Percentiles rank a stretch among this genome's conserved stretches.
phyloP scores from a whole-genome alignment of 306 rosid species.

The Acacia confusa region DNA sequence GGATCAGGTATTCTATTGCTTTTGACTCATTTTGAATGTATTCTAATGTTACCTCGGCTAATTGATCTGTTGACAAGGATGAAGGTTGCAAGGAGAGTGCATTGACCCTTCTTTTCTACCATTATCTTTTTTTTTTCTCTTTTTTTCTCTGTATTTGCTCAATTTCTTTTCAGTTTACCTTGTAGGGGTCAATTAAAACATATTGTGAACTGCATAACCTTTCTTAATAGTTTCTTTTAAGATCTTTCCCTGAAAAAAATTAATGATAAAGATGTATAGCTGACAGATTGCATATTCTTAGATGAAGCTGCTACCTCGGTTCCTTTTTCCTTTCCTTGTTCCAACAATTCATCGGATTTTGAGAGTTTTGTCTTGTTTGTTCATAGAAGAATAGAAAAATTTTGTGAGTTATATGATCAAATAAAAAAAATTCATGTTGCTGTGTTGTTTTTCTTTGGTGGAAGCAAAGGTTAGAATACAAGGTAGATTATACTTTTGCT shows the following conservation, averaged over 20 bases:
- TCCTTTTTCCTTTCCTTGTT: background rate
- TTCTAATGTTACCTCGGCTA: background rate
- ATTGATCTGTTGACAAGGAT: background rate
- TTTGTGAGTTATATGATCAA: background rate
- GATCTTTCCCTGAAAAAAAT: background rate
- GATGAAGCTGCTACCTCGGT: background rate
- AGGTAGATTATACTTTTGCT: background rate
- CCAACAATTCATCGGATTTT: background rate
- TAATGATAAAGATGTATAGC: background rate
- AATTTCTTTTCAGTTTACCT: background rate
- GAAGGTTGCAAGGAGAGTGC: background rate
- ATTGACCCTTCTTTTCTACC: background rate
- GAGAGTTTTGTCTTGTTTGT: background rate
- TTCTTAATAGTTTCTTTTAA: background rate
- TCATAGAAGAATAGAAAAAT: background rate
- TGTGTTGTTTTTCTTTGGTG: background rate
- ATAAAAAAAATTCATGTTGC: background rate
- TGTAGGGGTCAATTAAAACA: background rate
- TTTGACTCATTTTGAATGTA: background rate
- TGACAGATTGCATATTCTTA: background rate
- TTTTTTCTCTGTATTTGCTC: background rate
- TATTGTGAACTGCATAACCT: background rate
- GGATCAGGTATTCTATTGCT: background rate
- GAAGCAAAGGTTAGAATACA: background rate
- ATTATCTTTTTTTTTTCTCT: background rate